A percentile compares a stretch with the other conserved stretches of the same genome.
phyloP scores from a whole-genome alignment of 2,329 filamentous ascomycete genomes.

The Tolypocladium ovalisporum region DNA sequence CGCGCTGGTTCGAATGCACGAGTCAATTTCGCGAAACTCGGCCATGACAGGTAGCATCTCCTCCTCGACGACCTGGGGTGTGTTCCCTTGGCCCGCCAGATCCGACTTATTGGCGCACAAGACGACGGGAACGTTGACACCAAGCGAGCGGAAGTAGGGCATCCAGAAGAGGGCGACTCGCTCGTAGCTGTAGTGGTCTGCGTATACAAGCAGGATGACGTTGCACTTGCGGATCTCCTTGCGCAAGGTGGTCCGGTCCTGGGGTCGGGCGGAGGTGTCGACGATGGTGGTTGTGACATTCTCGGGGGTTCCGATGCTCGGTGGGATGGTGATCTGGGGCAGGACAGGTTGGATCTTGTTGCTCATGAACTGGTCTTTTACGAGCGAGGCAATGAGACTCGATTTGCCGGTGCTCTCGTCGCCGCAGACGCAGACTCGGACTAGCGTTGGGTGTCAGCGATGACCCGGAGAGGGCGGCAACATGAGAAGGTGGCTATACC shows the following conservation, averaged over 20 bases:
- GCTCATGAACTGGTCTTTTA: conserved; percentile 93
- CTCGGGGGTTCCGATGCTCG: conserved; percentile 84
- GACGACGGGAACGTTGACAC: conserved; percentile 97
- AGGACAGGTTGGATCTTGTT: conserved; percentile 92
- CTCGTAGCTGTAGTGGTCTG: conserved; percentile 98
- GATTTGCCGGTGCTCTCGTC: conserved; percentile 95
- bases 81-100: conserved; percentile 60
- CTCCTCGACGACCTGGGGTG: conserved; percentile 81
- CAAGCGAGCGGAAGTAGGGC: conserved; percentile 91
- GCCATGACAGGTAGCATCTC: conserved; percentile 98
- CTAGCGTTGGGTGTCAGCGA: conserved; percentile 23
- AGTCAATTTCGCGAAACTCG: conserved; percentile 98
- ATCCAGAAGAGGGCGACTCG: conserved; percentile 96
- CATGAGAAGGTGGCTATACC: conserved; percentile 6
- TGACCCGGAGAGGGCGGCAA: neutral
- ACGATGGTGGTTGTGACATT: conserved; percentile 97
- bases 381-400: conserved; percentile 84
- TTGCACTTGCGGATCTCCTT: conserved; percentile 96
- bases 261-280: conserved; percentile 89
- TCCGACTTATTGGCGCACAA: conserved; percentile 98
- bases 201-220: conserved; percentile 92
- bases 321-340: conserved; percentile 89
- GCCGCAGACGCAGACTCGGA: conserved; percentile 91
- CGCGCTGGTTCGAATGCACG: conserved; percentile 89
- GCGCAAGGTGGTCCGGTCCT: conserved; percentile 79